Evolutionary conservation across 2,329 filamentous ascomycete genomes (phyloP).

Genomic region (Trichocomaceae sp.): DNA sequence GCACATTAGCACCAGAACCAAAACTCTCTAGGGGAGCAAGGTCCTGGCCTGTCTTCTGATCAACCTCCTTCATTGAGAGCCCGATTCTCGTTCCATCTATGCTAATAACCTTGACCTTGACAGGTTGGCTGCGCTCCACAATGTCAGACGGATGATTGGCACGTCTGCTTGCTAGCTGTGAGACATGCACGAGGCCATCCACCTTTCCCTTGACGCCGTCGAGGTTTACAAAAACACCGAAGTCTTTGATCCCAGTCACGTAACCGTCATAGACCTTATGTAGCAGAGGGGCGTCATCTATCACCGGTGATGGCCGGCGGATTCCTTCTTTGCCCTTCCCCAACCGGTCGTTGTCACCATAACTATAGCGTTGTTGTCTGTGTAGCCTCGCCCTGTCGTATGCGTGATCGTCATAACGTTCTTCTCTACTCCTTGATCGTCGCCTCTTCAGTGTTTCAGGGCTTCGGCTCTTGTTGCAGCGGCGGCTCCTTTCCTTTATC

Average conservation of each 20-base stretch:
- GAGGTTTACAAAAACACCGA: slow-evolving; percentile 89
- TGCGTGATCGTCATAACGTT: too few species aligned
- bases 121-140: slow-evolving; percentile 68
- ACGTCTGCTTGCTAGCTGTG: slow-evolving; percentile 66
- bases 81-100: slow-evolving; percentile 76
- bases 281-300: slow-evolving; percentile 74
- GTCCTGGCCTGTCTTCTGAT: slow-evolving; percentile 81
- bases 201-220: slow-evolving; percentile 79
- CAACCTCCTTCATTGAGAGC: slow-evolving; percentile 94
- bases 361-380: slow-evolving; percentile 38
- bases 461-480: too few species aligned
- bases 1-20: slow-evolving; percentile 84
- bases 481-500: too few species aligned
- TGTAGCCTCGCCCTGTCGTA: slow-evolving; percentile 30
- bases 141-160: slow-evolving; percentile 91
- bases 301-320: slow-evolving; percentile 60
- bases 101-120: slow-evolving; percentile 89
- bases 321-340: too few species aligned
- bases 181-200: slow-evolving; percentile 89
- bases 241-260: slow-evolving; percentile 89
- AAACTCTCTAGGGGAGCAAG: slow-evolving; percentile 70
- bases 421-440: too few species aligned
- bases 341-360: slow-evolving; percentile 52
- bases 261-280: slow-evolving; percentile 86
- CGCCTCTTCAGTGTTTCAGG: too few species aligned